These are phyloP conservation scores for Solanum appendiculatum DNA, from an alignment of 257 asterid species.

Conservation along the genomic window DNA sequence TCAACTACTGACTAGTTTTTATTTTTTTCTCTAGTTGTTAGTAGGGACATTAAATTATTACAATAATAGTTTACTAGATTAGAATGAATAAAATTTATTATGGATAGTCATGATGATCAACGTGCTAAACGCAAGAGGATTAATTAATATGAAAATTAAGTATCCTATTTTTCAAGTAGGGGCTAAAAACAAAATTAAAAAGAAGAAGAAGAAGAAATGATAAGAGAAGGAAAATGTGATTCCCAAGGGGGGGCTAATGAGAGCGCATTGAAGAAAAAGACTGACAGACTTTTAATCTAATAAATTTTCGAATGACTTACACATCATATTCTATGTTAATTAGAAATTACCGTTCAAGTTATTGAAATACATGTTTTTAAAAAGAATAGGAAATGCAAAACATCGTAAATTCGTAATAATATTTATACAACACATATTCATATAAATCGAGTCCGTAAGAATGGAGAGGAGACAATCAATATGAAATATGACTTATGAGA, in stretches of 20 bases:
- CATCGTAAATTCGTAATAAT: no score
- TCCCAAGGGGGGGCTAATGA: accelerated
- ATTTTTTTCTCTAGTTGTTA: background rate
- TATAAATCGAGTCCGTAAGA: background rate
- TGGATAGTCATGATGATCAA: background rate
- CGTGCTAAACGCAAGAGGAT: background rate
- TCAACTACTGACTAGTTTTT: background rate
- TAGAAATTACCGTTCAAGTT: background rate
- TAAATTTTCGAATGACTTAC: background rate
- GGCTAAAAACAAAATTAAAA: background rate
- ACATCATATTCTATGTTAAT: no score
- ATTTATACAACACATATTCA: background rate
- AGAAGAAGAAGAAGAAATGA: background rate
- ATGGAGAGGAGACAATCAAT: background rate
- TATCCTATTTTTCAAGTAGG: background rate
- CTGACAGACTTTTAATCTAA: no score
- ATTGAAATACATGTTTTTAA: no score
- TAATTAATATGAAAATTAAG: background rate
- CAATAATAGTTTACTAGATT: background rate
- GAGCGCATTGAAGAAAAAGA: background rate
- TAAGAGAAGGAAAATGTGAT: background rate
- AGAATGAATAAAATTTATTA: background rate
- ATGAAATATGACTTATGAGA: no score
- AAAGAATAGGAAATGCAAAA: background rate
- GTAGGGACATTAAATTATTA: background rate